Percentiles rank a stretch among this genome's conserved stretches.
Evolutionary conservation across 352 stramenopile genomes (phyloP).

Genomic region (Pelagophyceae sp.): DNA sequence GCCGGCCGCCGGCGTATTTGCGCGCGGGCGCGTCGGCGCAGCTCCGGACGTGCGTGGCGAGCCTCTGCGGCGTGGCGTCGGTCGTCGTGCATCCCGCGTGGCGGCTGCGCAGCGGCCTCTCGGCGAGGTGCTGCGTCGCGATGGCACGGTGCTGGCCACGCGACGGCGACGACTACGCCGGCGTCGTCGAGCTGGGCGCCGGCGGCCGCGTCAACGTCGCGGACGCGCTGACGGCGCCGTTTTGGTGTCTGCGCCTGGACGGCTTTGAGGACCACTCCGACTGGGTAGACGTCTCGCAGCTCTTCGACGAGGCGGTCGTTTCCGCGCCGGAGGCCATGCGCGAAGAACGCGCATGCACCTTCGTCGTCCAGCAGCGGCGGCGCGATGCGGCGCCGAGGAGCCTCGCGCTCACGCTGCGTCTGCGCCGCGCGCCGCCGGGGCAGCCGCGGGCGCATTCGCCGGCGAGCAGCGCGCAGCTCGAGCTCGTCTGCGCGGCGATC

Average conservation of each 20-base stretch:
- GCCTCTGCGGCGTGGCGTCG: background rate
- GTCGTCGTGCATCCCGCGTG: background rate
- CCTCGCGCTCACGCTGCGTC: background rate
- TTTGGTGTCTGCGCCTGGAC: conserved; percentile 10
- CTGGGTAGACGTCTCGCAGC: conserved; percentile 6
- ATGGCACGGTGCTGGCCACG: background rate
- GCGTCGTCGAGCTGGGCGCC: background rate
- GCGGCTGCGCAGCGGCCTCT: background rate
- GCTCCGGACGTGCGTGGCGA: background rate
- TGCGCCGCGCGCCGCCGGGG: background rate
- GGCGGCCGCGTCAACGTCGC: background rate
- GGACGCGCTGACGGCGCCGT: no score
- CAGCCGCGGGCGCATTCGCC: background rate
- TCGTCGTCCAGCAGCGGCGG: background rate
- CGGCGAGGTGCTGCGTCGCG: background rate
- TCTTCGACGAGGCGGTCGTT: background rate
- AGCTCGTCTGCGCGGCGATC: background rate
- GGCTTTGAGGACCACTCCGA: background rate
- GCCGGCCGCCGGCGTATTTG: background rate
- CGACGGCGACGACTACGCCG: conserved; percentile 4
- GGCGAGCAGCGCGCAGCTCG: background rate
- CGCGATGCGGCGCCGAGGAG: background rate
- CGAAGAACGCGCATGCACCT: background rate
- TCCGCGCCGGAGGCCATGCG: background rate
- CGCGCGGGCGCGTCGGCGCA: background rate